Base-by-base conservation (phyloP, 2,329 filamentous ascomycete genomes). In the Hirsutella rhossiliensis region DNA sequence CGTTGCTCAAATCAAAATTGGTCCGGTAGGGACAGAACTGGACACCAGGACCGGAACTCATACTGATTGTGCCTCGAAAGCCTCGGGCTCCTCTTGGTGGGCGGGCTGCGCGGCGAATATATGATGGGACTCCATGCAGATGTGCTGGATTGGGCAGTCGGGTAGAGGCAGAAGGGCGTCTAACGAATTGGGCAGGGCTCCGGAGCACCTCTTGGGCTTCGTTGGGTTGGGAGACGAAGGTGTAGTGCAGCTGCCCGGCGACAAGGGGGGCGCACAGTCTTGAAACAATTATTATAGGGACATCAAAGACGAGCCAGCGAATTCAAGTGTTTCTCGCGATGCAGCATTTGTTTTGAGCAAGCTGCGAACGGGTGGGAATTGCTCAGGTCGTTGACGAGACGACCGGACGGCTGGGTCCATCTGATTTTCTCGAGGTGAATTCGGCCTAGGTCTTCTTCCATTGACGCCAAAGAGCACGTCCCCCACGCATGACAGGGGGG, bases 21-120 rank as follows among this genome's bases (percentile, higher is more conserved):
- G 63, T 53, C 62, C 67, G 59, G 43, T 57, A 56, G 38, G 64
- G 61, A 60, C 63, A 64, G 55, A 57, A 61, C 44, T 65, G 59
- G 48, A 65, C 55, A 43, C 53, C 56, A 47, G 55, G 57, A 53
- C 54, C 53, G 51, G 55, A 56, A 56, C 54, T 68, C 66, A 69
- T 70, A 68, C 66, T 68, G 63, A 54, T 48, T 54, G 45, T 55
- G 56, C 55, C 51, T 54, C 54, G 48, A 49, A 50, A 48, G 51
- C 48, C 43, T 43, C 28, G 47, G 46, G 48, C 45, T 49, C 49
- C 41, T 46, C 48, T 19, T 36, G 43, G 46, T 50, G 49, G 50
- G 53, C 50, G 57, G 50, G 51, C 46, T 51, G 59, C 53, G 53
- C 52, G 51, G 49, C 49, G 52, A 52, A 48, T 59, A 52, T 60